Base-by-base conservation (phyloP, 2,329 filamentous ascomycete species). In the Microcyclosporella mali region DNA sequence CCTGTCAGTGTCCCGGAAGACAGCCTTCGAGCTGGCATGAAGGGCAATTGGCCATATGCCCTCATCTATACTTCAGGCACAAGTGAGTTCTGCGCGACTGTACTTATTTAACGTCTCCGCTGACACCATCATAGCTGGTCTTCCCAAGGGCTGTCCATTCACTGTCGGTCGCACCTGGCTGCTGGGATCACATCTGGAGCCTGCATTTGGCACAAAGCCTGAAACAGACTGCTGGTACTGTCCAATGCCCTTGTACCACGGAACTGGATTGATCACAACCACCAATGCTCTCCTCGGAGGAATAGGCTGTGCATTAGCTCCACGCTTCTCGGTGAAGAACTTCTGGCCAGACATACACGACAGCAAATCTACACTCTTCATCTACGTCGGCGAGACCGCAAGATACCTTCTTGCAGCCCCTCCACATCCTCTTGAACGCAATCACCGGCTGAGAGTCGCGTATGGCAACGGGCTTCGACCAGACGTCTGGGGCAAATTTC, bases 231-330 rank as follows among this genome's bases (percentile, higher is more conserved):
- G 80, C 31, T 86, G 80, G 75, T 88, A 87, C 58, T 75, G 78
- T 57, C 84, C 82, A 58, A 88, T 88, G 83, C 84, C 78, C 0
- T 67, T 86, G 19, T 88, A 88, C 58, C 84, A 89, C 61, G 83
- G 83, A 10, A 88, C 85, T 0, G 84, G 84, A 4, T 76, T 76
- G 12, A 58, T 90, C 15, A 72, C 90, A 31, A 76, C 75, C 7
- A 76, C 83, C 18, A 70, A 69, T 4, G 70, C 73, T 32, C 64
- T 86, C 38, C 54, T 78, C 3, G 64, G 62, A 4, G 75, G 78
- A 2, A 50, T 74, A 12, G 80, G 79, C 0, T 63, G 81, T 27
- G 82, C 78, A 54, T 72, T 85, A 25, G 79, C 76, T 12, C 77
- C 74, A 39, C 77, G 74, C 58, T 89, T 88, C 67, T 84, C 79